Percentiles rank a stretch among this genome's conserved stretches.
Conservation (phyloP, 1,139 yeast species). For the Ashbya aceris region DNA sequence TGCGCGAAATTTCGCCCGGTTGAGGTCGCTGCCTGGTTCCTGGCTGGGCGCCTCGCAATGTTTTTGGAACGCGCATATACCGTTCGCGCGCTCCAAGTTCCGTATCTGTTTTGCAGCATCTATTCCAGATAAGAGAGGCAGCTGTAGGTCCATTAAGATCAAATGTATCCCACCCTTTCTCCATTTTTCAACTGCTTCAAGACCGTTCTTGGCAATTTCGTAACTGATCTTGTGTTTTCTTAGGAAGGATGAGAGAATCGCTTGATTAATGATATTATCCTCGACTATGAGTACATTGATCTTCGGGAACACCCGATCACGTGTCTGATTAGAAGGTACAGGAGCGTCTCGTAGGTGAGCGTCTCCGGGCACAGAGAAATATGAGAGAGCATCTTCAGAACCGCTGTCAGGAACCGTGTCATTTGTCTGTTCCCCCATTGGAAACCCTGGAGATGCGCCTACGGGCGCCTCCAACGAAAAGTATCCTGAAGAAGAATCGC, state of each 20-base stretch:
- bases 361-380: too few species aligned
- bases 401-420: too few species aligned
- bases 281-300: conserved; percentile 89
- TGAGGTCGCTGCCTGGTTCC: conserved; percentile 32
- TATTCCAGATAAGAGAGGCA: conserved; percentile 88
- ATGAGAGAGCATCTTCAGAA: too few species aligned
- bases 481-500: too few species aligned
- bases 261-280: conserved; percentile 90
- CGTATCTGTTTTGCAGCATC: conserved; percentile 89
- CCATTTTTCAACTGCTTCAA: conserved; percentile 91
- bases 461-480: too few species aligned
- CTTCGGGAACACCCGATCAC: conserved; percentile 46
- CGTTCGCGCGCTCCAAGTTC: conserved; percentile 66
- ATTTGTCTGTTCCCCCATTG: too few species aligned
- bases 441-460: too few species aligned
- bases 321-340: conserved; percentile 12
- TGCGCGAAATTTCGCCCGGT: conserved; percentile 56
- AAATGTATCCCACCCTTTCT: conserved; percentile 84
- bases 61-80: conserved; percentile 49
- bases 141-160: conserved; percentile 88
- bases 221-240: conserved; percentile 79
- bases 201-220: conserved; percentile 82
- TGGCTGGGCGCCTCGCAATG: background rate
- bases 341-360: conserved; percentile 1
- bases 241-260: conserved; percentile 85